Evolutionary conservation across 768 basidiomycete species (phyloP).

Genomic region (Termitomyces sp.): DNA sequence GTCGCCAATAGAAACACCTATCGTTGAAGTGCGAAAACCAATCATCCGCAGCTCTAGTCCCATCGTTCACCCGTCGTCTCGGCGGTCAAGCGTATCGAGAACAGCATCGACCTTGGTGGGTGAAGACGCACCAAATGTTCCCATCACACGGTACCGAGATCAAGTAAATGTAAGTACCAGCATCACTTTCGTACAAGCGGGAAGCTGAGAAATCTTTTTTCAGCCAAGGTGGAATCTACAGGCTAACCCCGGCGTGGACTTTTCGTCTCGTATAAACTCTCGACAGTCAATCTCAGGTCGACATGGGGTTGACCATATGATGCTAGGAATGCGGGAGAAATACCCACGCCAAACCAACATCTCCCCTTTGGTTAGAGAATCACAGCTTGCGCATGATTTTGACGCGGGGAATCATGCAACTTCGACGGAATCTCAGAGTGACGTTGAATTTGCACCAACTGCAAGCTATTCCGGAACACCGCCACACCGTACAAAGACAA

Average conservation of each 20-base stretch:
- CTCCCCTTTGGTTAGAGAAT: not conserved
- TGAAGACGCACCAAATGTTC: not conserved
- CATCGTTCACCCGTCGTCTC: not conserved
- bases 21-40: too few species aligned
- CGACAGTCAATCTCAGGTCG: not conserved
- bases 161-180: too few species aligned
- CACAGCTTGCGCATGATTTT: not conserved
- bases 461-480: not conserved
- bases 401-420: not conserved
- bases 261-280: not conserved
- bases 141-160: not conserved
- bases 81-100: not conserved
- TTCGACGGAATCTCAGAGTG: not conserved
- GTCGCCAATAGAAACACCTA: not conserved
- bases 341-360: not conserved
- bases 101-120: not conserved
- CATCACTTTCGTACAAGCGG: too few species aligned
- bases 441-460: not conserved
- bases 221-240: not conserved
- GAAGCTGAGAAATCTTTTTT: not conserved
- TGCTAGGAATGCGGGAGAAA: not conserved
- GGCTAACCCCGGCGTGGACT: not conserved
- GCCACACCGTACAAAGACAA: not conserved
- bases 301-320: not conserved
- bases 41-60: not conserved